Base-by-base conservation (phyloP, 345 rosid species). In the Excoecaria agallocha region DNA sequence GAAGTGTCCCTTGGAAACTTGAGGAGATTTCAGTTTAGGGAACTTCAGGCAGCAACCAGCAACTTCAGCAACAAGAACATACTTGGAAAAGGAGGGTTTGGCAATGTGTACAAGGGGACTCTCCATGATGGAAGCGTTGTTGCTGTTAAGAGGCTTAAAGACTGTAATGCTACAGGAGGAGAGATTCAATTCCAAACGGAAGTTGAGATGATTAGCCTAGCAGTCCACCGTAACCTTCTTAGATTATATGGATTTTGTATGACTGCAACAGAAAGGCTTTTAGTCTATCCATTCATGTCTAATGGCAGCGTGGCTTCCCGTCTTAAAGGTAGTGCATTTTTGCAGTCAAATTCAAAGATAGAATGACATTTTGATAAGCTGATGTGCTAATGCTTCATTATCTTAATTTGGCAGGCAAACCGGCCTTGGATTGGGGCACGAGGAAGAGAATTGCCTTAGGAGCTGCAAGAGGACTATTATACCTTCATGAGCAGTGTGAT, bases 171-270 rank as follows among this genome's bases (percentile, higher is more conserved):
- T 20, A 83, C 80, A 25, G 97, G 97, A 30, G 97, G 97, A 62
- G 94, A 89, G 86, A 85, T 88, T 51, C 97, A 91, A 71, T 91
- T 91, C n/a, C 97, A 89, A 81, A 91, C 97, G 8, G 99, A 95
- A 83, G 96, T 95, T 58, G 99, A 95, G 85, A 92, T 92, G 95
- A 95, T 92, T 81, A 92, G 99, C 84, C 85, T 95, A 73, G 99
- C 99, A 0, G 97, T 95, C 55, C 99, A 95, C 66, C 88, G 99
- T 8, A 91, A 95, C 83, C 88, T 95, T 77, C 97, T 95, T 20
- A 86, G 95, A 75, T 90, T 92, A 13, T 89, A 91, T 3, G 99
- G 99, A 19, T 92, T 92, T 72, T 91, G 94, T 68, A 87, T 95
- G 77, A 88, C 99, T 8, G 81, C 92, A 5, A 73, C 91, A 9